phyloP scores from a whole-genome alignment of 2,329 filamentous ascomycete genomes.

The Curvularia spicifera region DNA sequence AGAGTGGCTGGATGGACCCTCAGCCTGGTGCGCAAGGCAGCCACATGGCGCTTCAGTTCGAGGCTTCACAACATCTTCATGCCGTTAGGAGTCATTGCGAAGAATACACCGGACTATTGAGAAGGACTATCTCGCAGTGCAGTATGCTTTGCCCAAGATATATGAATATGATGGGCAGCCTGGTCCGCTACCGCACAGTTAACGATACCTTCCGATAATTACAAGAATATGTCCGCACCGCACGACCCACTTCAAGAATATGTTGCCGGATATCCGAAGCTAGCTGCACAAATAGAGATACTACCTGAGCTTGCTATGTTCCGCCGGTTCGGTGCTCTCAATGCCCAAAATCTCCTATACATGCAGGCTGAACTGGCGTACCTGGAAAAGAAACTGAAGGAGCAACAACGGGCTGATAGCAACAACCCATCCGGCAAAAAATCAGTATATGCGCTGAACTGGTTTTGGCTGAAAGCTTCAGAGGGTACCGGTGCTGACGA shows the following conservation, averaged over 20 bases:
- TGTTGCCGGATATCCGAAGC: conserved; percentile 10
- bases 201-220: background rate
- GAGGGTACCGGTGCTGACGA: background rate
- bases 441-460: background rate
- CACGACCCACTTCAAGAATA: background rate
- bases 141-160: background rate
- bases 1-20: background rate
- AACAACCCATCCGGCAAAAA: background rate
- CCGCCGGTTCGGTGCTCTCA: conserved; percentile 16
- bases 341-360: conserved; percentile 18
- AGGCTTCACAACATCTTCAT: background rate
- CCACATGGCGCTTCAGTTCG: background rate
- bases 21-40: background rate
- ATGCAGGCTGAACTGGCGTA: conserved; percentile 10
- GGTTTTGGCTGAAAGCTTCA: background rate
- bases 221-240: background rate
- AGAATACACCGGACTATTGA: background rate
- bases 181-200: background rate
- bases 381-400: background rate
- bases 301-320: conserved; percentile 14
- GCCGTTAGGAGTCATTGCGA: background rate
- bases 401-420: background rate
- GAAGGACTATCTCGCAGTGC: background rate
- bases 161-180: background rate
- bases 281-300: conserved; percentile 10